Base-by-base conservation (phyloP, 768 basidiomycete species). In the Lanmaoa pseudosensibilis region DNA sequence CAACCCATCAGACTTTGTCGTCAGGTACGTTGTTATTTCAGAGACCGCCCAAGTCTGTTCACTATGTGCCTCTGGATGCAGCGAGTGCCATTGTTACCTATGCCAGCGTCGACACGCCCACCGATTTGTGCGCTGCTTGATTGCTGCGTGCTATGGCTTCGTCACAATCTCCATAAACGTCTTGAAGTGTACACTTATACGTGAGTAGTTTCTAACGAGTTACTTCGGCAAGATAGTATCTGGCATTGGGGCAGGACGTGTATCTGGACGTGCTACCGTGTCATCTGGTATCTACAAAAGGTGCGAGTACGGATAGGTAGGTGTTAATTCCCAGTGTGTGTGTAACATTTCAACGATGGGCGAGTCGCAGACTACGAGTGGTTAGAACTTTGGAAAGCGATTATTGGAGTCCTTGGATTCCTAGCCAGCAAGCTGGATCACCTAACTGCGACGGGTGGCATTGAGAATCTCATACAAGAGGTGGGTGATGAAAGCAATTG, bases 121-220 rank as follows among this genome's bases (percentile, higher is more conserved):
- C 79, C 80, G 2, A 58, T 86, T 25, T 84, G 83, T 61, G 80
- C 84, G 4, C 53, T 88, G 23, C 64, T 89, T n/a, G 86, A 89
- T 65, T 87, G 83, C 54, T 85, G 83, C 60, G 76, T 85, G 7
- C 73, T 89, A 15, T 89, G 86, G 85, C 68, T 88, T 27, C 81
- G 85, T 18, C 87, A 90, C 60, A 88, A 87, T 64, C 70, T 89
- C 32, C 84, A 87, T 54, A 86, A 80, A 61, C 78, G 75, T 30
- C 69, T 88, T 5, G 83, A 87, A 55, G 78, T 81, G 0, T 72
- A 76, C 30, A 79, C 80, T 7, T 87, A 86, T 61, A 70, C 75
- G 87, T 86, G 61, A 44, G 83, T 69, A 19, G 13, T 33, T 45
- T 49, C 21, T 8, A 13, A 19, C 21, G 16, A 48, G 25, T 18